A percentile compares a stretch with the other conserved stretches of the same genome.
Conservation (phyloP, 805 yeast species). For the Metschnikowia colocasiae region DNA sequence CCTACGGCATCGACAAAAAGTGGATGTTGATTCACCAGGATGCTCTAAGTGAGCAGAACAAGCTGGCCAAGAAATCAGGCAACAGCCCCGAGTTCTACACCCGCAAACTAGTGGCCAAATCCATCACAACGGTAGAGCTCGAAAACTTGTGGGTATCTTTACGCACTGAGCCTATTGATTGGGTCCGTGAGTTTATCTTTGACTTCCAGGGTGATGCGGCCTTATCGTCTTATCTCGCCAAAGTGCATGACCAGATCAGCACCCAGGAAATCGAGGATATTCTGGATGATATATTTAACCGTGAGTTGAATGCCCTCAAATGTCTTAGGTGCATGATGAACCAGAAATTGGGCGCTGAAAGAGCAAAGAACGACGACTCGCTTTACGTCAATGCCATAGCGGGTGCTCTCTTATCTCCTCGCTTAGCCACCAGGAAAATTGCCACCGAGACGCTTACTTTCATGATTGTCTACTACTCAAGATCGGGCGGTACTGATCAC, state of each 20-base stretch:
- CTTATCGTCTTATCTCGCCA: conserved; percentile 53
- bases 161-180: conserved; percentile 77
- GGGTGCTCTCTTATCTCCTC: conserved; percentile 70
- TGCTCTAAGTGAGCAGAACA: conserved; percentile 69
- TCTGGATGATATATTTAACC: conserved; percentile 53
- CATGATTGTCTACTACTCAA: conserved; percentile 39
- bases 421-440: conserved; percentile 68
- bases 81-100: conserved; percentile 74
- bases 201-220: conserved; percentile 78
- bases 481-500: conserved; percentile 23
- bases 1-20: conserved; percentile 72
- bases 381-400: conserved; percentile 56
- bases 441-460: conserved; percentile 72
- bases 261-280: conserved; percentile 28
- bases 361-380: conserved; percentile 45
- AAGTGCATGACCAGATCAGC: conserved; percentile 48
- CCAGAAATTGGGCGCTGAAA: conserved; percentile 57
- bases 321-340: conserved; percentile 75
- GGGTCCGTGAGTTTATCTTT: conserved; percentile 75
- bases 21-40: conserved; percentile 92
- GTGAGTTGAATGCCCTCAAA: conserved; percentile 71
- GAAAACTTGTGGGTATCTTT: conserved; percentile 87
- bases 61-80: conserved; percentile 34
- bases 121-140: conserved; percentile 64
- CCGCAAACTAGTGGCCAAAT: conserved; percentile 63